phyloP scores from a whole-genome alignment of 768 basidiomycete species.

The Stropharia rugosoannulata region DNA sequence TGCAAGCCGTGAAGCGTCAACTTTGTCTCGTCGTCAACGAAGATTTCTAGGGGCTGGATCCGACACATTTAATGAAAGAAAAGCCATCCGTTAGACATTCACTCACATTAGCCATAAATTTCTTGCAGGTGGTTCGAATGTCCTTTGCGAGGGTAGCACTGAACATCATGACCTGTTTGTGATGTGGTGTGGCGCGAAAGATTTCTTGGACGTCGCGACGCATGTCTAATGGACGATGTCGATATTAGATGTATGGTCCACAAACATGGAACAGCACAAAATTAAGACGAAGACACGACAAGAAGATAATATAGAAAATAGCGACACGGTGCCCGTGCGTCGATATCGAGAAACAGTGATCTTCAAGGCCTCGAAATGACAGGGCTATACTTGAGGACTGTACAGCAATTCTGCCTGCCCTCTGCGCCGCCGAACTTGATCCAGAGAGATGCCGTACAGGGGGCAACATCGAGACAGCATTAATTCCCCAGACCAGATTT shows the following conservation, averaged over 20 bases:
- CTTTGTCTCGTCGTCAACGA: conserved; percentile 99
- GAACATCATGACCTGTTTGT: conserved; percentile 99
- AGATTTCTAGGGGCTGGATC: conserved; percentile 92
- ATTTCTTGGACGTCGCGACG: conserved; percentile 99
- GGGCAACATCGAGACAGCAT: conserved; percentile 6
- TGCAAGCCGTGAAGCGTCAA: conserved; percentile 96
- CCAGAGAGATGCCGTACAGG: conserved; percentile 11
- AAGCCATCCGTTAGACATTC: background rate
- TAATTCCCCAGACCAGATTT: conserved; percentile 21
- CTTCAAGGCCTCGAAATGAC: conserved; percentile 15
- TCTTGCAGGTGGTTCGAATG: conserved; percentile 96
- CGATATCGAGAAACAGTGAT: conserved; percentile 15
- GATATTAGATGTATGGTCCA: conserved; percentile 65
- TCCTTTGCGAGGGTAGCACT: conserved; percentile 98
- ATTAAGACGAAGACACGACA: conserved; percentile 26
- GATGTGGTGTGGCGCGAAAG: conserved; percentile 97
- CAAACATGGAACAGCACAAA: conserved; percentile 31
- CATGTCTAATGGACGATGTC: conserved; percentile 91
- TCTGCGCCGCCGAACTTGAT: conserved; percentile 14
- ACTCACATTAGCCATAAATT: conserved; percentile 98
- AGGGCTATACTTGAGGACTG: conserved; percentile 13
- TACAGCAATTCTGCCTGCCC: conserved; percentile 14
- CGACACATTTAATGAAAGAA: background rate
- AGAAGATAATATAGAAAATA: conserved; percentile 26
- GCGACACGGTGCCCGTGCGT: conserved; percentile 19